phyloP scores from a whole-genome alignment of 257 asterid species.

The Penstemon eatonii region DNA sequence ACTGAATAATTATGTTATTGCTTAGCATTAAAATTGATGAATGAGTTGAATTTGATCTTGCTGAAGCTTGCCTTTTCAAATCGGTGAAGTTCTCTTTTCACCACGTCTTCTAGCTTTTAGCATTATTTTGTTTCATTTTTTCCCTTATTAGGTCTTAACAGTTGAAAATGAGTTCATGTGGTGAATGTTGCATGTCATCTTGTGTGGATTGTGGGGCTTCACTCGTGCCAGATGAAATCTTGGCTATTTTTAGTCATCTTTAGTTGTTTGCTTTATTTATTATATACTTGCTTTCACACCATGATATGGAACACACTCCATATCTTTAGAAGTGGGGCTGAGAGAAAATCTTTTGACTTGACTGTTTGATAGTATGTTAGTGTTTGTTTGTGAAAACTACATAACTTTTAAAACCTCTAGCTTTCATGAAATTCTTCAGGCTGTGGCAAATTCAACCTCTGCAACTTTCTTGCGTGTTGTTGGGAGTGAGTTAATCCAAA shows the following conservation, averaged over 20 bases:
- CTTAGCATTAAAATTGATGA: slow-evolving; percentile 2
- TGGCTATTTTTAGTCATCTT: slow-evolving; percentile 3
- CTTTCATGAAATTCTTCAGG: slow-evolving; percentile 44
- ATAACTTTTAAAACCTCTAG: slow-evolving; percentile 14
- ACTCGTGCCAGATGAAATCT: not conserved
- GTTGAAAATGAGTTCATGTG: not conserved
- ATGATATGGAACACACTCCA: too few species aligned
- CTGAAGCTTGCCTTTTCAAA: slow-evolving; percentile 15
- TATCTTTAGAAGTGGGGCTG: too few species aligned
- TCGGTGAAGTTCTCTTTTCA: slow-evolving; percentile 8
- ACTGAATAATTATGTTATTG: not conserved
- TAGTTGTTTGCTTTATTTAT: not conserved
- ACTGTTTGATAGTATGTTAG: not conserved
- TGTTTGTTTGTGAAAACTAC: not conserved
- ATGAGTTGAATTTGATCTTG: not conserved
- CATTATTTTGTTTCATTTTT: slow-evolving; percentile 4
- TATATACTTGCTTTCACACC: too few species aligned
- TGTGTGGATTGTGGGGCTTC: not conserved
- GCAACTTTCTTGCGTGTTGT: slow-evolving; percentile 97
- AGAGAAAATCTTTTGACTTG: too few species aligned
- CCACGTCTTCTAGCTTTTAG: not conserved
- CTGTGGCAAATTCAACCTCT: slow-evolving; percentile 94
- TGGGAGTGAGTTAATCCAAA: slow-evolving; percentile 90
- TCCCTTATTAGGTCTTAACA: slow-evolving; percentile 15
- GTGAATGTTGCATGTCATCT: not conserved